phyloP scores from a whole-genome alignment of 164 flowering plant genomes.

The Hamamelis virginiana region DNA sequence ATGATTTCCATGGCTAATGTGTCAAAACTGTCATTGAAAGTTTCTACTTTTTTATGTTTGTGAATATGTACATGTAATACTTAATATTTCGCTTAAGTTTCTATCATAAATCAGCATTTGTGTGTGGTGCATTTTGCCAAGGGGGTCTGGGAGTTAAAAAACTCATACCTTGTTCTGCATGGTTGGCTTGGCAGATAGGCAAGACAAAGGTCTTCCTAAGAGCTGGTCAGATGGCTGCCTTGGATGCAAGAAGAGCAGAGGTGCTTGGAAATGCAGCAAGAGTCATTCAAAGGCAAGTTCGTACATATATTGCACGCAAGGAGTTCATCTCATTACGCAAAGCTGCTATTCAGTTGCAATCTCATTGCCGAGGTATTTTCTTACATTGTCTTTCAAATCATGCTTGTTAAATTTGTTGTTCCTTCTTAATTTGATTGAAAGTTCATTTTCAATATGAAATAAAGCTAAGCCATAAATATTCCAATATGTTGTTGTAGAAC shows the following conservation, averaged over 20 bases:
- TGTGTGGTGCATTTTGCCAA: too few relatives aligned
- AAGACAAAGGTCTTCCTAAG: constrained; percentile 92
- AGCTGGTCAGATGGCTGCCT: constrained; percentile 99
- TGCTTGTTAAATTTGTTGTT: background rate
- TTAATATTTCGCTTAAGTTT: too few relatives aligned
- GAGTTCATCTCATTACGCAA: constrained; percentile 67
- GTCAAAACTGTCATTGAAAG: too few relatives aligned
- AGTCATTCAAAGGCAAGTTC: constrained; percentile 78
- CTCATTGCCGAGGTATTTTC: constrained; percentile 75
- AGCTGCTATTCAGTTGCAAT: constrained; percentile 86
- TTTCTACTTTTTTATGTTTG: too few relatives aligned
- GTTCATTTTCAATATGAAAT: background rate
- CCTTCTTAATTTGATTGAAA: background rate
- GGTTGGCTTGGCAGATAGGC: constrained; percentile 63
- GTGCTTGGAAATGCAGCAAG: constrained; percentile 94
- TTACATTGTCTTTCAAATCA: background rate
- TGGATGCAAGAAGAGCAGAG: constrained; percentile 92
- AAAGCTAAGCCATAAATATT: background rate
- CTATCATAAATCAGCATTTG: too few relatives aligned
- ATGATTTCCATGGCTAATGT: background rate
- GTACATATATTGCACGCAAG: constrained; percentile 89
- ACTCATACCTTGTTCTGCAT: background rate
- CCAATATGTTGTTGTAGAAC: background rate
- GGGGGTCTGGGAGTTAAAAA: too few relatives aligned
- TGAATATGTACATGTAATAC: too few relatives aligned